A percentile compares a stretch with the other conserved stretches of the same genome.
Evolutionary conservation across 441 rosid genomes (phyloP).

Genomic region (Pelargonium australe): DNA sequence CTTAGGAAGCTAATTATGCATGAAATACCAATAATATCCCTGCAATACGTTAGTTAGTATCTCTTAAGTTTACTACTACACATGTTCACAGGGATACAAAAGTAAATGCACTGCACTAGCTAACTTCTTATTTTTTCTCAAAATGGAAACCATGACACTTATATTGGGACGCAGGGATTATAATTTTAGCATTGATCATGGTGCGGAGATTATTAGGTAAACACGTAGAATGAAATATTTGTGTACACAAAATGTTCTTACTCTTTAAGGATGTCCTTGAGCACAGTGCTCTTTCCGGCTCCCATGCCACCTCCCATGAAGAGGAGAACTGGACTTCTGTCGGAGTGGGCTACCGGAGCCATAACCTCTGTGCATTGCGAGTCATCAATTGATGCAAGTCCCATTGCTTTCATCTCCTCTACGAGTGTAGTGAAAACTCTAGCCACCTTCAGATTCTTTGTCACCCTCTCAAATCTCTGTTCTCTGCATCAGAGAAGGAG

Average conservation of each 20-base stretch:
- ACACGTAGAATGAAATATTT: neutral
- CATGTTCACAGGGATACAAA: no score
- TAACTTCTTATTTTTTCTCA: no score
- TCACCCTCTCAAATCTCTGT: conserved; percentile 67
- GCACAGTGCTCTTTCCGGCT: conserved; percentile 90
- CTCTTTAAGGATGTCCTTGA: conserved; percentile 70
- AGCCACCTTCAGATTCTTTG: conserved; percentile 47
- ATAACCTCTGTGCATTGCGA: conserved; percentile 51
- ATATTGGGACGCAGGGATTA: no score
- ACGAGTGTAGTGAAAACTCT: conserved; percentile 62
- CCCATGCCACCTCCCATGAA: conserved; percentile 99
- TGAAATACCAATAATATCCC: no score
- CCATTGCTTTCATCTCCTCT: conserved; percentile 66
- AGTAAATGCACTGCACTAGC: no score
- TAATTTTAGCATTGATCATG: neutral
- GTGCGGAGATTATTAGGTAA: neutral
- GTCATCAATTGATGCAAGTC: conserved; percentile 23
- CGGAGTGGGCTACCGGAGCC: conserved; percentile 60
- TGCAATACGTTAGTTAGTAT: no score
- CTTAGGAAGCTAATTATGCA: no score
- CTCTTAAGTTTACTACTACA: no score
- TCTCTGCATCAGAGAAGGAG: conserved; percentile 32
- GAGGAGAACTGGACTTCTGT: conserved; percentile 78
- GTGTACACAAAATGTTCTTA: conserved; percentile 17
- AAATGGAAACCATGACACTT: no score